Conservation (phyloP, 2,329 filamentous ascomycete species). For the Diplocarpon mali region DNA sequence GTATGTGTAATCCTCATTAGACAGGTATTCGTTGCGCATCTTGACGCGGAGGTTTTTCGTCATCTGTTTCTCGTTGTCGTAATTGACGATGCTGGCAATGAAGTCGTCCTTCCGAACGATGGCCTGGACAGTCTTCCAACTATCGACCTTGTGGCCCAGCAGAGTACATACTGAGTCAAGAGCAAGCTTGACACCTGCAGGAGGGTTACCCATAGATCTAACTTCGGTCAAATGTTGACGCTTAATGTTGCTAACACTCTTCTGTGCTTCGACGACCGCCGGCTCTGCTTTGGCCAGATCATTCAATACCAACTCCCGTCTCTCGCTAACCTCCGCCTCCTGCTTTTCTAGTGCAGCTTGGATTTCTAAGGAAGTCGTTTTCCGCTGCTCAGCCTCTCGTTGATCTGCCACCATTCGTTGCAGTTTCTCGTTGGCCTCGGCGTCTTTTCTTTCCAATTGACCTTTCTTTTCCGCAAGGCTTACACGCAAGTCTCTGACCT, state of each 20-base stretch:
- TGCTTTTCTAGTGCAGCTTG: conserved; percentile 80
- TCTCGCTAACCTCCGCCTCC: conserved; percentile 73
- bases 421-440: conserved; percentile 92
- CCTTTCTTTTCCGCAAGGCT: conserved; percentile 91
- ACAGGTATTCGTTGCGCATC: conserved; percentile 88
- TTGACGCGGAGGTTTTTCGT: conserved; percentile 68
- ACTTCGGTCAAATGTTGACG: conserved; percentile 95
- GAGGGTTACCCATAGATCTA: conserved; percentile 89
- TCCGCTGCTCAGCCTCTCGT: conserved; percentile 83
- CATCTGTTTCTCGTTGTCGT: conserved; percentile 94
- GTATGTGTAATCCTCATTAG: conserved; percentile 90
- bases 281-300: conserved; percentile 89
- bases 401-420: conserved; percentile 97
- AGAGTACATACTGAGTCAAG: conserved; percentile 94
- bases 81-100: conserved; percentile 94
- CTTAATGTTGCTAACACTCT: conserved; percentile 98
- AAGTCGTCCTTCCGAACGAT: conserved; percentile 91
- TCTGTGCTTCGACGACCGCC: conserved; percentile 83
- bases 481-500: conserved; percentile 82
- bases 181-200: conserved; percentile 79
- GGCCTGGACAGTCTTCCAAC: conserved; percentile 84
- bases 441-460: conserved; percentile 86
- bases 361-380: conserved; percentile 78
- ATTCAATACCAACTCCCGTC: conserved; percentile 72
- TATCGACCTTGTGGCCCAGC: conserved; percentile 77